Conservation (phyloP, 2,329 filamentous ascomycete genomes). For the Penicillium sp. region DNA sequence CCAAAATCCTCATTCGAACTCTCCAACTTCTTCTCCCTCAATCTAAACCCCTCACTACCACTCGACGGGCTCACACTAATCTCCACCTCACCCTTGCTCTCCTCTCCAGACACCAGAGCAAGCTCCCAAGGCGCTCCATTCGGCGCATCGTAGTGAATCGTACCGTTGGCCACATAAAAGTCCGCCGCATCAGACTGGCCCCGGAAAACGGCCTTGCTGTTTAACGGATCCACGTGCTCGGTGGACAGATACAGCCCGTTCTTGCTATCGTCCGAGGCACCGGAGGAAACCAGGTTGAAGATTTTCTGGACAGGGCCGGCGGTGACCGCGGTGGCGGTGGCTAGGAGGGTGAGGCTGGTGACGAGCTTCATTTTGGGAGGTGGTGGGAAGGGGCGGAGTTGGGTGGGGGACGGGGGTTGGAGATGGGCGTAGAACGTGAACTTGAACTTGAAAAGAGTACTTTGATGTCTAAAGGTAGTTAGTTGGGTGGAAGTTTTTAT, state of each 20-base stretch:
- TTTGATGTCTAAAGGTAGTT: too few species aligned
- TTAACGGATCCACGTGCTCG: background rate
- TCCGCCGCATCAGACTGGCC: background rate
- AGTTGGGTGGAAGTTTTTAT: too few species aligned
- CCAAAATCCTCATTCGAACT: conserved; percentile 1
- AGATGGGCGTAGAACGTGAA: background rate
- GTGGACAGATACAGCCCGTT: conserved; percentile 3
- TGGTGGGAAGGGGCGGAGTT: background rate
- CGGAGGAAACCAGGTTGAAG: conserved; percentile 4
- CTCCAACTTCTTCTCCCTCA: background rate
- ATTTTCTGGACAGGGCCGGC: conserved; percentile 1
- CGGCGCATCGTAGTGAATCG: background rate
- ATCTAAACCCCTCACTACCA: conserved; percentile 4
- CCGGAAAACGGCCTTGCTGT: conserved; percentile 3
- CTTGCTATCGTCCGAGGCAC: background rate
- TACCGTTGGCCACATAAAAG: conserved; percentile 1
- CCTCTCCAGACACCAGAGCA: background rate
- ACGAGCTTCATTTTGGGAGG: conserved; percentile 7
- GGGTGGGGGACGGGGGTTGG: background rate
- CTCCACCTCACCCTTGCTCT: background rate
- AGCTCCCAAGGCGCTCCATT: background rate
- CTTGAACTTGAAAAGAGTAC: too few species aligned
- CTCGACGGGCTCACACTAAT: background rate
- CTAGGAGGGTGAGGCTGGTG: conserved; percentile 2
- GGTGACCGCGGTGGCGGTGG: background rate